These are phyloP conservation scores for Apiospora arundinis DNA, from an alignment of 2,329 filamentous ascomycete genomes.

Conservation along the genomic window DNA sequence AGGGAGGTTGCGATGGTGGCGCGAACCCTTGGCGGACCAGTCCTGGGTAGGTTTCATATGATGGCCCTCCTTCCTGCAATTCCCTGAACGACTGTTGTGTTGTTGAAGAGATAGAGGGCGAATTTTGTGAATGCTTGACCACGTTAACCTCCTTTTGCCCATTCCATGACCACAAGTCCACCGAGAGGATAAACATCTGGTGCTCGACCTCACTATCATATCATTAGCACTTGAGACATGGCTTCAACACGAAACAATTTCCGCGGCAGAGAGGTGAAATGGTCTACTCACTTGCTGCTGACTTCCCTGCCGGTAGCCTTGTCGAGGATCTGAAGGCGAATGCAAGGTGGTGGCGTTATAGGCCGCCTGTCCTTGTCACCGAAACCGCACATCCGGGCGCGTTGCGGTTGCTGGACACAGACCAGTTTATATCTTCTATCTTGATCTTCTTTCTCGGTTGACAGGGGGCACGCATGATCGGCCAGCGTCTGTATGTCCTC, in stretches of 20 bases:
- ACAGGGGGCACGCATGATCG: constrained; percentile 15
- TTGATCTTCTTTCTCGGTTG: neutral
- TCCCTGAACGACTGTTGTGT: constrained; percentile 74
- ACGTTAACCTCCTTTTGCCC: constrained; percentile 70
- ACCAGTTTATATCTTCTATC: constrained; percentile 59
- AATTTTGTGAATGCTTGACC: constrained; percentile 67
- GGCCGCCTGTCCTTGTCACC: constrained; percentile 98
- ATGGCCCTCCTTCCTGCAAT: constrained; percentile 31
- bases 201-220: constrained; percentile 36
- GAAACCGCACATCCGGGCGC: constrained; percentile 98
- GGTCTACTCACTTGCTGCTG: constrained; percentile 73
- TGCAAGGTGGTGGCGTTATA: constrained; percentile 93
- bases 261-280: neutral
- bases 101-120: constrained; percentile 81
- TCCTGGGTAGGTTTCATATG: neutral
- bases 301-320: constrained; percentile 77
- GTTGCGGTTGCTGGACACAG: constrained; percentile 88
- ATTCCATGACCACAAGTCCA: constrained; percentile 72
- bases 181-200: constrained; percentile 52
- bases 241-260: neutral
- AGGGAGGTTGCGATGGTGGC: constrained; percentile 6
- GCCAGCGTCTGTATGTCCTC: constrained; percentile 12
- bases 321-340: constrained; percentile 82
- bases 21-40: constrained; percentile 5
- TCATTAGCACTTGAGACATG: constrained; percentile 18